Evolutionary conservation across 306 rosid genomes (phyloP).

Genomic region (Trichosanthes truncata): DNA sequence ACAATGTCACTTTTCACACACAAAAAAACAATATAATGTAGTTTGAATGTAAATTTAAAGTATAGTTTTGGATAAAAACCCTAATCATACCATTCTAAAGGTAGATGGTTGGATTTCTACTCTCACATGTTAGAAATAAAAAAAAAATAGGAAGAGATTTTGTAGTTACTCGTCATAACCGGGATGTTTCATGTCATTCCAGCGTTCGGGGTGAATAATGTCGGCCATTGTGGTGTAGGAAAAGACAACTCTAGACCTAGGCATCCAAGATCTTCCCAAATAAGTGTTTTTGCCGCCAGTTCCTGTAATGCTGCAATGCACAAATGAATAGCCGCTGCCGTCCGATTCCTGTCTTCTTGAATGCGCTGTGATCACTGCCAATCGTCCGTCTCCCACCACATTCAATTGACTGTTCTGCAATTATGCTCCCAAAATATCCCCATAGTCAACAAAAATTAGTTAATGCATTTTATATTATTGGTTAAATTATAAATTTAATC

Average conservation of each 20-base stretch:
- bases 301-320: slow-evolving; percentile 37
- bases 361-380: slow-evolving; percentile 43
- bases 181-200: slow-evolving; percentile 23
- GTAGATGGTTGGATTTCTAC: too few relatives aligned
- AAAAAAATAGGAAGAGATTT: too few relatives aligned
- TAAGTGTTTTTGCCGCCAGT: slow-evolving; percentile 12
- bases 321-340: slow-evolving; percentile 33
- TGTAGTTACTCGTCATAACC: slow-evolving; percentile 12
- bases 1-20: too few relatives aligned
- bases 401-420: slow-evolving; percentile 27
- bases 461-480: too few relatives aligned
- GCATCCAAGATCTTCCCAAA: slow-evolving; percentile 54
- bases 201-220: slow-evolving; percentile 22
- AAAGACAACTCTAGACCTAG: slow-evolving; percentile 25
- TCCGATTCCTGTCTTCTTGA: slow-evolving; percentile 19
- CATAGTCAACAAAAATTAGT: too few relatives aligned
- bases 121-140: too few relatives aligned
- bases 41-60: too few relatives aligned
- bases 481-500: too few relatives aligned
- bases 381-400: slow-evolving; percentile 10
- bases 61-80: too few relatives aligned
- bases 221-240: slow-evolving; percentile 25
- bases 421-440: too few relatives aligned
- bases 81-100: too few relatives aligned
- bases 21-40: too few relatives aligned